These are phyloP conservation scores for Pluteus cervinus DNA, from an alignment of 768 basidiomycete genomes.

Conservation along the genomic window DNA sequence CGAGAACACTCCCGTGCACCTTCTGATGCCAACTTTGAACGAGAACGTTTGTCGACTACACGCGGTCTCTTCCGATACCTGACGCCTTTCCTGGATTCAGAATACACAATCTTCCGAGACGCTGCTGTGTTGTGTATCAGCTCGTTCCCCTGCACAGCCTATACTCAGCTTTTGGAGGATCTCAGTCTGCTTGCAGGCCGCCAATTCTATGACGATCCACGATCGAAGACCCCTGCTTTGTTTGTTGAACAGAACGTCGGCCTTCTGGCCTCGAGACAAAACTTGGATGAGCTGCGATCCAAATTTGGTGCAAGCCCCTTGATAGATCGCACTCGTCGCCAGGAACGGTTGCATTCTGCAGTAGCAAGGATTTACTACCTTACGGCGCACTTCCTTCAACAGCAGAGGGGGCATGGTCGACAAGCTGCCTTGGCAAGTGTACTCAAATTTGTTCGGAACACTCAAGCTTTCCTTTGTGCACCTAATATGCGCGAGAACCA, in stretches of 20 bases:
- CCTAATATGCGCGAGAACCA: conserved; percentile 70
- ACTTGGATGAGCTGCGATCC: conserved; percentile 54
- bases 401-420: conserved; percentile 61
- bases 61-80: conserved; percentile 80
- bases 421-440: conserved; percentile 74
- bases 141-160: conserved; percentile 70
- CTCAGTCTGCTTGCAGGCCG: conserved; percentile 73
- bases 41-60: conserved; percentile 77
- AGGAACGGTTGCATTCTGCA: conserved; percentile 77
- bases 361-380: conserved; percentile 86
- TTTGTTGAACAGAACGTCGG: conserved; percentile 30
- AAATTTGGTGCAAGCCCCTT: conserved; percentile 40
- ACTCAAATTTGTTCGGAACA: conserved; percentile 82
- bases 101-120: conserved; percentile 78
- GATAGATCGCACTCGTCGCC: conserved; percentile 57
- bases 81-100: conserved; percentile 83
- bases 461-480: conserved; percentile 69
- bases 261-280: conserved; percentile 44
- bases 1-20: conserved; percentile 66
- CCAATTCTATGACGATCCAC: conserved; percentile 77
- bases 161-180: conserved; percentile 80
- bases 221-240: conserved; percentile 35
- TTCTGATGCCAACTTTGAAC: conserved; percentile 71
- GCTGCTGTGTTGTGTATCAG: conserved; percentile 87
- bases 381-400: conserved; percentile 71